These are phyloP conservation scores for Dipteronia sinensis DNA, from an alignment of 345 rosid genomes.

Conservation along the genomic window DNA sequence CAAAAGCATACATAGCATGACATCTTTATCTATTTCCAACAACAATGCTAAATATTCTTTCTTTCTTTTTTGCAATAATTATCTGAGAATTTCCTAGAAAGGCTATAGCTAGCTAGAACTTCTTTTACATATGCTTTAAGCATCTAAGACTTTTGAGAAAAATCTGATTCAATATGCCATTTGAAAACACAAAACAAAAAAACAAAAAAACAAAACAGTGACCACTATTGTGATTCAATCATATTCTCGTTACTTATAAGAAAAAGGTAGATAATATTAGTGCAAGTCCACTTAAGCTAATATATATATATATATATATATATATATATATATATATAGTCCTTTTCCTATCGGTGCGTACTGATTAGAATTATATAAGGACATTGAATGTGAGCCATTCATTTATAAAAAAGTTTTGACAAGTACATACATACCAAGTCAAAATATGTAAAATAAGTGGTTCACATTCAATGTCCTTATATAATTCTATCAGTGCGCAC, in stretches of 20 bases:
- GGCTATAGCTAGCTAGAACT: neutral
- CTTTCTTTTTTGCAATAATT: neutral
- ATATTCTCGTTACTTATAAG: neutral
- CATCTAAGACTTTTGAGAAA: neutral
- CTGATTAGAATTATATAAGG: no score
- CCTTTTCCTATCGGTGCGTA: no score
- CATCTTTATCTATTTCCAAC: neutral
- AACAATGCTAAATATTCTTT: neutral
- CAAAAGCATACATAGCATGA: neutral
- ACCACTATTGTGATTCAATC: neutral
- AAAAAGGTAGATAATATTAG: no score
- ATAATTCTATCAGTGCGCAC: no score
- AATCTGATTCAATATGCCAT: neutral
- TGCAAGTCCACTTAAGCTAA: no score
- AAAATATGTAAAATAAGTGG: no score
- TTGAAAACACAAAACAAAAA: neutral
- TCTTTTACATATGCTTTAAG: neutral
- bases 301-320: no score
- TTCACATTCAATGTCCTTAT: no score
- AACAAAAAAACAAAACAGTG: neutral
- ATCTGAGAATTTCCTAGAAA: neutral
- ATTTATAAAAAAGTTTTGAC: no score
- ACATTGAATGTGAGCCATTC: no score
- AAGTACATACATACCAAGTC: no score
- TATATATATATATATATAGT: no score